A percentile compares a stretch with the other conserved stretches of the same genome.
These are phyloP conservation scores for Crithidia bombi DNA, from an alignment of 208 protist genomes.

Conservation along the genomic window DNA sequence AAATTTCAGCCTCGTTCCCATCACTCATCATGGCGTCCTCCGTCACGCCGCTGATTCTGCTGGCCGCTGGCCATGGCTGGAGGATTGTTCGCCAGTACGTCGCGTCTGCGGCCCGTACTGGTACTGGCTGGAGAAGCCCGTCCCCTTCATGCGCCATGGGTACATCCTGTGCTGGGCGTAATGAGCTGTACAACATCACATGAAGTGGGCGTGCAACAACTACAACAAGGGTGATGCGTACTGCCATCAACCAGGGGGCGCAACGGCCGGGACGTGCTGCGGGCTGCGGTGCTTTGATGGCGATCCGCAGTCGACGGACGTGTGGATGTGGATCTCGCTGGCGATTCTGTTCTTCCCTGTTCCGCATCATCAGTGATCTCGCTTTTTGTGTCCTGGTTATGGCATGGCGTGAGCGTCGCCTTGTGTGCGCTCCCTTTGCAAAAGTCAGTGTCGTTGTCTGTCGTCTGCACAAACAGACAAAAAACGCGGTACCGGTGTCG, in stretches of 20 bases:
- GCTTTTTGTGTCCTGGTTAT: slow-evolving; percentile 41
- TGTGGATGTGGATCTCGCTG: slow-evolving; percentile 75
- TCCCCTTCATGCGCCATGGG: slow-evolving; percentile 70
- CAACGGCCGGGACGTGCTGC: slow-evolving; percentile 58
- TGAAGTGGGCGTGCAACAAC: slow-evolving; percentile 59
- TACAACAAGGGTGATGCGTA: slow-evolving; percentile 45
- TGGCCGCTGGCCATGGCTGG: slow-evolving; percentile 68
- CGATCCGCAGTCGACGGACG: slow-evolving; percentile 47
- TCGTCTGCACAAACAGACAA: too few species aligned
- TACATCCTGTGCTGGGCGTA: slow-evolving; percentile 70
- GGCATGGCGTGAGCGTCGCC: too few species aligned
- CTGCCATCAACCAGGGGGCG: slow-evolving; percentile 52
- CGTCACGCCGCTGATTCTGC: slow-evolving; percentile 59
- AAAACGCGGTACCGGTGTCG: too few species aligned
- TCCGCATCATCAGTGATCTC: slow-evolving; percentile 35
- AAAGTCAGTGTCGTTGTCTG: too few species aligned
- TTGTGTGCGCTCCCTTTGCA: too few species aligned
- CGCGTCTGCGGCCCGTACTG: slow-evolving; percentile 76
- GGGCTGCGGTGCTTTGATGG: slow-evolving; percentile 56
- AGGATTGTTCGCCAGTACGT: slow-evolving; percentile 69
- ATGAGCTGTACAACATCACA: slow-evolving; percentile 67
- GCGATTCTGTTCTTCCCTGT: slow-evolving; percentile 56
- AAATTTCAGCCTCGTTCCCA: slow-evolving; percentile 46
- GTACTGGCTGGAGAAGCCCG: slow-evolving; percentile 83
- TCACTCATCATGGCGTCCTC: slow-evolving; percentile 47